These are phyloP conservation scores for Colletotrichum cordylinicola DNA, from an alignment of 2,329 filamentous ascomycete species.

Conservation along the genomic window DNA sequence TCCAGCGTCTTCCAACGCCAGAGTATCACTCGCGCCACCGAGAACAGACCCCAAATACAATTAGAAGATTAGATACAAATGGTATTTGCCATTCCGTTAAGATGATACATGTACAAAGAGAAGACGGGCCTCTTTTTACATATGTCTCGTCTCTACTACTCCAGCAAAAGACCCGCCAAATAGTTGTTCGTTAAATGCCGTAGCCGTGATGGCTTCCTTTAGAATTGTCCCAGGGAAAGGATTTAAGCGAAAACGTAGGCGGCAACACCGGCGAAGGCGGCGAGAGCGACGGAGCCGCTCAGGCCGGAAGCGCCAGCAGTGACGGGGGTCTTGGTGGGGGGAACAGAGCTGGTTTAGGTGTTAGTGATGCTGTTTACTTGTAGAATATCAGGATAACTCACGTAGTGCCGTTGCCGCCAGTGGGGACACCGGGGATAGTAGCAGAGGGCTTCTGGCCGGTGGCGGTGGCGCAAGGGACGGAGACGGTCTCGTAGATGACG, in stretches of 20 bases:
- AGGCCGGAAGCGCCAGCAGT: constrained; percentile 60
- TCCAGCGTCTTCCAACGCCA: neutral
- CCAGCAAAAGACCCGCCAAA: constrained; percentile 32
- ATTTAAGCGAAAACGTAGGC: constrained; percentile 62
- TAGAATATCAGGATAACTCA: constrained; percentile 26
- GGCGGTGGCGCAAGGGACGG: constrained; percentile 45
- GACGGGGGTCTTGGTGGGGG: constrained; percentile 38
- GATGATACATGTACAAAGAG: constrained; percentile 27
- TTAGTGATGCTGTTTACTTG: constrained; percentile 15
- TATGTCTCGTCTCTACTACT: constrained; percentile 1
- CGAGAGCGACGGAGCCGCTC: constrained; percentile 58
- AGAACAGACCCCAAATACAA: constrained; percentile 32
- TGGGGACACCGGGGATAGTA: constrained; percentile 26
- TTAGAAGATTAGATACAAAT: constrained; percentile 56
- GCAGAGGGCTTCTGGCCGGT: constrained; percentile 24
- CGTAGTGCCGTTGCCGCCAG: constrained; percentile 29
- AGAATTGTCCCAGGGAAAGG: constrained; percentile 31
- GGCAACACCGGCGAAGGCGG: constrained; percentile 59
- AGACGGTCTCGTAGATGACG: constrained; percentile 53
- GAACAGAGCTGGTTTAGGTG: constrained; percentile 25
- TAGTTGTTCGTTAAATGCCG: constrained; percentile 41
- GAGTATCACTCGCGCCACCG: neutral
- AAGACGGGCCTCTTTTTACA: constrained; percentile 36
- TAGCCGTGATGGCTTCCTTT: constrained; percentile 45
- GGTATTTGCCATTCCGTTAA: constrained; percentile 28